Evolutionary conservation across 2,329 filamentous ascomycete species (phyloP).

Genomic region (Coleophoma eucalyptorum): DNA sequence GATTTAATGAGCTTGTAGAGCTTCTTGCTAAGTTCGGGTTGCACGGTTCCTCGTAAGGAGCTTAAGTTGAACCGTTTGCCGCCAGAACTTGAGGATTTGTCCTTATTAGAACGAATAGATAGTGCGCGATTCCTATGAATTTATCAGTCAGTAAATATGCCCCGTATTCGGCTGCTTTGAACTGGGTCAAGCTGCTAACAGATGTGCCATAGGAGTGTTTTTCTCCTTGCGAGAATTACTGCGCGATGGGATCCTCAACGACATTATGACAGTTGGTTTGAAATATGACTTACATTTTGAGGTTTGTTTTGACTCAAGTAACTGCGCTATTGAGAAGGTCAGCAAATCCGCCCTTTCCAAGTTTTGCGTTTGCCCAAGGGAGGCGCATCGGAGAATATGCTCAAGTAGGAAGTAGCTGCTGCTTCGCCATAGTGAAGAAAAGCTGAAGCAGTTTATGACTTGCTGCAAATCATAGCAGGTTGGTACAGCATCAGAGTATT

Average conservation of each 20-base stretch:
- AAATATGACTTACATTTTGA: neutral
- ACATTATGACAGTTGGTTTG: neutral
- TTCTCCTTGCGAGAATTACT: slow-evolving; percentile 1
- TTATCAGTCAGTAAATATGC: no score
- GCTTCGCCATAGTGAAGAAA: no score
- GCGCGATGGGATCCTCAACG: neutral
- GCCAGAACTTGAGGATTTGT: slow-evolving; percentile 27
- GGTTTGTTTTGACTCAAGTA: neutral
- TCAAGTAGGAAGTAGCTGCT: no score
- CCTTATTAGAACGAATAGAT: slow-evolving; percentile 61
- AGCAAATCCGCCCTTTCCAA: neutral
- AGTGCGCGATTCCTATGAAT: slow-evolving; percentile 66
- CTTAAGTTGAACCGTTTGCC: slow-evolving; percentile 80
- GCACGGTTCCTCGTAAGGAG: slow-evolving; percentile 78
- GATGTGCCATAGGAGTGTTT: neutral
- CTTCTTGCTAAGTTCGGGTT: slow-evolving; percentile 84
- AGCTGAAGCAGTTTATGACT: no score
- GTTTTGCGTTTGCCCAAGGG: no score
- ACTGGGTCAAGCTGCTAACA: neutral
- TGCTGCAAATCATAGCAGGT: no score
- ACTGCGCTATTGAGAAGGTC: neutral
- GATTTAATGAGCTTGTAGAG: slow-evolving; percentile 93
- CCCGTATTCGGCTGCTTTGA: neutral
- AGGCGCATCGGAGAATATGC: no score
- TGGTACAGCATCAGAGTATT: no score